These are phyloP conservation scores for Ceriops zippeliana DNA, from an alignment of 345 rosid species.

Conservation along the genomic window DNA sequence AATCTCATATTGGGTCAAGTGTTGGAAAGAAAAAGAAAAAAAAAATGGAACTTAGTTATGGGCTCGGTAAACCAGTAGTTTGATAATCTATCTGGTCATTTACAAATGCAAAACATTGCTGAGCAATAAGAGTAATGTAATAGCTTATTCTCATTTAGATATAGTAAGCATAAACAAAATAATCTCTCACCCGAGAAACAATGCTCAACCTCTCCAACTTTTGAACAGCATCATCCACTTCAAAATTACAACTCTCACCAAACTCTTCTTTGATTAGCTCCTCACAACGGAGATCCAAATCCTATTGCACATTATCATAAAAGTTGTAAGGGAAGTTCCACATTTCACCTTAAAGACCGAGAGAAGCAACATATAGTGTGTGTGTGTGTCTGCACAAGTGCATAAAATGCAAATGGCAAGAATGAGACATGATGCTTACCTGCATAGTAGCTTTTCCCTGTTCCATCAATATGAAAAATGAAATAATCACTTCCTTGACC, in stretches of 20 bases:
- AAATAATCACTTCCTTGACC: constrained; percentile 93
- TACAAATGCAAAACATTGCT: not conserved
- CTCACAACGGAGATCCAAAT: constrained; percentile 64
- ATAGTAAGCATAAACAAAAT: not conserved
- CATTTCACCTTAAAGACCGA: not conserved
- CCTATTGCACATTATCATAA: constrained; percentile 35
- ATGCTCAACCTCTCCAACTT: constrained; percentile 87
- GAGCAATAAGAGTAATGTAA: too few relatives aligned
- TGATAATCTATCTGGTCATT: not conserved
- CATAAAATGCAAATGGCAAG: not conserved
- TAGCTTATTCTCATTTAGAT: too few relatives aligned
- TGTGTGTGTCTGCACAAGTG: too few relatives aligned
- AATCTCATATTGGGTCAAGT: too few relatives aligned
- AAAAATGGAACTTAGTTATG: not conserved
- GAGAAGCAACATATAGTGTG: too few relatives aligned
- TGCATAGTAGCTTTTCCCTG: constrained; percentile 90
- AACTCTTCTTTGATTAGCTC: constrained; percentile 57
- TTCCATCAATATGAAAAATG: constrained; percentile 89
- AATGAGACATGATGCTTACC: constrained; percentile 32
- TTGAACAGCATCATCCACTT: constrained; percentile 74
- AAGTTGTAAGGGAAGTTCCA: constrained; percentile 6
- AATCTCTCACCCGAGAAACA: constrained; percentile 58
- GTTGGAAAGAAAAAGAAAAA: too few relatives aligned
- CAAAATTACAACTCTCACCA: constrained; percentile 61
- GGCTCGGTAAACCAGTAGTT: not conserved